Conservation (phyloP, 306 rosid species). For the Glycyrrhiza uralensis region DNA sequence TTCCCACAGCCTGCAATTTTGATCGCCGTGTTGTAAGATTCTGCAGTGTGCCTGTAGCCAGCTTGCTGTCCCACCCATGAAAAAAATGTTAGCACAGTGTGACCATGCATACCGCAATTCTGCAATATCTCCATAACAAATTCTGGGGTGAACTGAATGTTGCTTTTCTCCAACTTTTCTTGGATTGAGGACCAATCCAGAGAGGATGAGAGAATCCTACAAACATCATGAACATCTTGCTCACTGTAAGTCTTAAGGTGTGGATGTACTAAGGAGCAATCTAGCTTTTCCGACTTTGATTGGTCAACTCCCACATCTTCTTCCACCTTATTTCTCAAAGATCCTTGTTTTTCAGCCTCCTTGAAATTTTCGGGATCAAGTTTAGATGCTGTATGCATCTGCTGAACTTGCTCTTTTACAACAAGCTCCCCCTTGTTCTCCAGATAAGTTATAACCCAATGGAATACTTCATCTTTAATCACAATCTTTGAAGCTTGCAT, state of each 20-base stretch:
- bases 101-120: slow-evolving; percentile 47
- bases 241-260: slow-evolving; percentile 40
- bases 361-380: slow-evolving; percentile 37
- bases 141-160: slow-evolving; percentile 57
- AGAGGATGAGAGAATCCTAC: slow-evolving; percentile 53
- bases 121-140: slow-evolving; percentile 58
- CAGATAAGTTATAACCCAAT: slow-evolving; percentile 47
- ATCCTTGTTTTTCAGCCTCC: slow-evolving; percentile 25
- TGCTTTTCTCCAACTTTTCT: slow-evolving; percentile 55
- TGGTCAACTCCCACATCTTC: slow-evolving; percentile 25
- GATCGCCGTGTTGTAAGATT: slow-evolving; percentile 79
- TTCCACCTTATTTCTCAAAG: slow-evolving; percentile 21
- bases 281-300: slow-evolving; percentile 25
- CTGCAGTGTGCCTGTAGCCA: slow-evolving; percentile 57
- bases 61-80: slow-evolving; percentile 73
- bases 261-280: slow-evolving; percentile 22
- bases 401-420: slow-evolving; percentile 53
- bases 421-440: slow-evolving; percentile 53
- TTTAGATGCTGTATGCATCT: slow-evolving; percentile 41
- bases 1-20: slow-evolving; percentile 82
- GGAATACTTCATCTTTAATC: slow-evolving; percentile 48
- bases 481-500: slow-evolving; percentile 57
- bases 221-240: slow-evolving; percentile 45
- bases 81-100: slow-evolving; percentile 54
- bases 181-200: slow-evolving; percentile 49